A percentile compares a stretch with the other conserved stretches of the same genome.
phyloP scores from a whole-genome alignment of 169 alveolate species.

The Cryptosporidium tyzzeri region DNA sequence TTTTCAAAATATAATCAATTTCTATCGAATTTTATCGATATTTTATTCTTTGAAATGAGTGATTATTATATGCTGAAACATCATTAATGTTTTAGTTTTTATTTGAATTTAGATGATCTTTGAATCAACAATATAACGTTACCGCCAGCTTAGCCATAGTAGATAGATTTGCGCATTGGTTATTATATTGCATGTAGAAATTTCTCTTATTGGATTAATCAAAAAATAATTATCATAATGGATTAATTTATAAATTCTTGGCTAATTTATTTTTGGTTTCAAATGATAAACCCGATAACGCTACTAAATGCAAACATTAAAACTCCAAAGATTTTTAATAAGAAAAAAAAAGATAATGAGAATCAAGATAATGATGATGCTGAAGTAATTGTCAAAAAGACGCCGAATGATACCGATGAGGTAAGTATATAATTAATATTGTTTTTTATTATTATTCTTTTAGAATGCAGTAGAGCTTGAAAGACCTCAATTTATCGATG shows the following conservation, averaged over 20 bases:
- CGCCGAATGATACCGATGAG: background rate
- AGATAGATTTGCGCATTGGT: background rate
- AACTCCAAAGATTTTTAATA: constrained; percentile 23
- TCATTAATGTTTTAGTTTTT: no score
- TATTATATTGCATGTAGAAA: background rate
- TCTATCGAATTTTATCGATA: no score
- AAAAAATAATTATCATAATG: background rate
- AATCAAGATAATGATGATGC: constrained; percentile 32
- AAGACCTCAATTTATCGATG: constrained; percentile 68
- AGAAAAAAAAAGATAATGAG: constrained; percentile 7
- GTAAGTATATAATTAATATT: constrained; percentile 29
- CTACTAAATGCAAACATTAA: constrained; percentile 20
- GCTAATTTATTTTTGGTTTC: background rate
- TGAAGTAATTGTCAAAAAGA: constrained; percentile 12
- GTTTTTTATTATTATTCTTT: background rate
- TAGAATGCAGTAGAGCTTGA: constrained; percentile 2
- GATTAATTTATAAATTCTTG: background rate
- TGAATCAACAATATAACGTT: background rate
- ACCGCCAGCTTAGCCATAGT: constrained; percentile 6
- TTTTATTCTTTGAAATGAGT: no score
- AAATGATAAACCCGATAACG: constrained; percentile 42
- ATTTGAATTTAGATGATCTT: background rate
- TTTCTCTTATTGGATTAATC: background rate
- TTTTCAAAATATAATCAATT: no score
- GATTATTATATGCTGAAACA: no score